Base-by-base conservation (phyloP, 2,329 filamentous ascomycete species). In the Meredithiella fracta region DNA sequence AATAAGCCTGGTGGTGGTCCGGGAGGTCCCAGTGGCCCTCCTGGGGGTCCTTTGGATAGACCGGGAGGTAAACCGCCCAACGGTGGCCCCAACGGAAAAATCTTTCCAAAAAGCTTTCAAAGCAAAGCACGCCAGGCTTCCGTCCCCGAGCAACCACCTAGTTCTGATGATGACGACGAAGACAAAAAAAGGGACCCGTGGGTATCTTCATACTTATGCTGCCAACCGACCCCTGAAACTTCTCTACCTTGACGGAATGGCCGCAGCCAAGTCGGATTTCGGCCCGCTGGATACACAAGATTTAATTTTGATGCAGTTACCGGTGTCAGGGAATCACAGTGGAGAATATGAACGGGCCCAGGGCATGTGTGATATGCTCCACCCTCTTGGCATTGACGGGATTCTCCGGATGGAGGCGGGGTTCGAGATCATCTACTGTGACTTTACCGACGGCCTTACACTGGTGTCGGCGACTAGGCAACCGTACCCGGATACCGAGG, bases 201-300 rank as follows among this genome's bases (percentile, higher is more conserved):
- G 83, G 6, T 85, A 80, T 61, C 69, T 87, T 1, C 83, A 87
- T 62, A 81, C 76, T 0, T 88, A 86, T 63, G 71, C 72, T 5
- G 74, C 82, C 2, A 74, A 68, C 1, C 72, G 76, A 14, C 69
- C 75, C 3, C 68, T 86, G 1, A 73, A 74, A 9, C 69, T 86
- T 2, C 67, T 88, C 2, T 85, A 86, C 62, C 64, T 87, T 15
- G 85, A 88, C 63, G 84, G 84, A 3, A 80, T 82, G 71, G 76
- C 77, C 1, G 84, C 81, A 0, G 83, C 73, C 1, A 87, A 87
- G 61, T 78, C 77, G 0, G 52, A 63, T 1, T 78, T 80, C 63
- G 84, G 83, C 2, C 85, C 82, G 0, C 70, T 86, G 2, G 83
- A 87, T 62, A 73, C 77, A 0, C 82, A 86, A 62, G 83, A 87